Conservation (phyloP, 768 basidiomycete genomes). For the Mycena vitilis region DNA sequence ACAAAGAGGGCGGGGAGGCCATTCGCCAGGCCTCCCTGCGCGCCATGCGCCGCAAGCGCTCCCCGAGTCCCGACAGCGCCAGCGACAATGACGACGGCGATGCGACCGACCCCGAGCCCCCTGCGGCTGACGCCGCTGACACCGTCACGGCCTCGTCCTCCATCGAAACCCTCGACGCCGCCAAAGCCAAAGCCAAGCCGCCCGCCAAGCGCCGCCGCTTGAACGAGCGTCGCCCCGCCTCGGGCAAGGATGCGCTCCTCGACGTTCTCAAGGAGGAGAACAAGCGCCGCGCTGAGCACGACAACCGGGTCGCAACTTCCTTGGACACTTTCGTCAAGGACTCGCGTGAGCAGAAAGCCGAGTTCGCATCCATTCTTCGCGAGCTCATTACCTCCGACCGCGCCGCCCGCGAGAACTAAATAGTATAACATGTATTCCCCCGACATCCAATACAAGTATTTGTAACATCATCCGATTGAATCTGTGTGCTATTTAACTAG, state of each 20-base stretch:
- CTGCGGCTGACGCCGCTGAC: neutral
- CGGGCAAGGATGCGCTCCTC: slow-evolving; percentile 6
- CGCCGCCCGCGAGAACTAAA: neutral
- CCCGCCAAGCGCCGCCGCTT: neutral
- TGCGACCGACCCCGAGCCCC: neutral
- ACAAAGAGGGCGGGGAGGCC: slow-evolving; percentile 7
- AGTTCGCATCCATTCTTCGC: neutral
- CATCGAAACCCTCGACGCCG: neutral
- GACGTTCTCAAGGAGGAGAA: slow-evolving; percentile 6
- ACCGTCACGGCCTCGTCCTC: neutral
- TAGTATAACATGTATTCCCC: neutral
- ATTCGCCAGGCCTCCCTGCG: slow-evolving; percentile 13
- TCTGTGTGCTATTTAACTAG: neutral
- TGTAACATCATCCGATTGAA: neutral
- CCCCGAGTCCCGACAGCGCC: neutral
- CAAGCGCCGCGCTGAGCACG: slow-evolving; percentile 14
- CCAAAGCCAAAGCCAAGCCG: no score
- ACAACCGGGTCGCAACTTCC: slow-evolving; percentile 5
- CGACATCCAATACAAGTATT: neutral
- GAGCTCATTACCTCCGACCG: neutral
- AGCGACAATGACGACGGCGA: neutral
- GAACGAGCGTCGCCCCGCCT: neutral
- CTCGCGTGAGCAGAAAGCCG: slow-evolving; percentile 7
- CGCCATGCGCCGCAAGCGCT: neutral
- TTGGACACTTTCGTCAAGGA: slow-evolving; percentile 15